phyloP scores from a whole-genome alignment of 495 filamentous ascomycete species.

The Thermothielavioides terrestris region DNA sequence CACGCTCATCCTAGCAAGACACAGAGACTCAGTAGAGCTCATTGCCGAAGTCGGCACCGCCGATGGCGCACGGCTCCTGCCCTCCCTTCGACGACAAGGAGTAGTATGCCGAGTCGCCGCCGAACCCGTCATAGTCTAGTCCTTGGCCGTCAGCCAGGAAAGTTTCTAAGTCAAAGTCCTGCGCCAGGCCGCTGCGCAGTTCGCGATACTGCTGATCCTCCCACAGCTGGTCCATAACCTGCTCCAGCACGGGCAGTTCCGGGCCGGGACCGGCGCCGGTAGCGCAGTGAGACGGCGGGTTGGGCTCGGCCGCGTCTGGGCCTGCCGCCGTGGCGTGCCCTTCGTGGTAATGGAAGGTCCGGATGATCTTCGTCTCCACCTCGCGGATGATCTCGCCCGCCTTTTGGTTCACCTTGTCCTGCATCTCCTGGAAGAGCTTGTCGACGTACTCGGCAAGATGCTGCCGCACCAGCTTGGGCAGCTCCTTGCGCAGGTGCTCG shows the following conservation, averaged over 20 bases:
- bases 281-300: neutral
- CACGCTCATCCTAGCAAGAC: too few relatives aligned
- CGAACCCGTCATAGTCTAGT: neutral
- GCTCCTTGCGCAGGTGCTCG: slow-evolving; percentile 13
- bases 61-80: neutral
- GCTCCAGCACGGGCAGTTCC: neutral
- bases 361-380: slow-evolving; percentile 11
- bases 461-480: slow-evolving; percentile 13
- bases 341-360: slow-evolving; percentile 15
- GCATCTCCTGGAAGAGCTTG: slow-evolving; percentile 10
- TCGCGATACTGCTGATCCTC: neutral
- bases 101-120: slow-evolving; percentile 6
- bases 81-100: neutral
- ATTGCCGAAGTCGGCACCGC: neutral
- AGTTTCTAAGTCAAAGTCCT: neutral
- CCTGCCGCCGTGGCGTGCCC: slow-evolving; percentile 1
- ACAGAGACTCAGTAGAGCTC: too few relatives aligned
- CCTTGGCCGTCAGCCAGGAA: neutral
- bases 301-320: neutral
- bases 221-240: neutral
- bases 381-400: slow-evolving; percentile 14
- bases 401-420: slow-evolving; percentile 12
- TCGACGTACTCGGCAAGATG: slow-evolving; percentile 20
- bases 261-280: neutral
- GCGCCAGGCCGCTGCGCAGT: too few relatives aligned